Conservation (phyloP, 2,329 filamentous ascomycete genomes). For the Sordariomycetes sp. region DNA sequence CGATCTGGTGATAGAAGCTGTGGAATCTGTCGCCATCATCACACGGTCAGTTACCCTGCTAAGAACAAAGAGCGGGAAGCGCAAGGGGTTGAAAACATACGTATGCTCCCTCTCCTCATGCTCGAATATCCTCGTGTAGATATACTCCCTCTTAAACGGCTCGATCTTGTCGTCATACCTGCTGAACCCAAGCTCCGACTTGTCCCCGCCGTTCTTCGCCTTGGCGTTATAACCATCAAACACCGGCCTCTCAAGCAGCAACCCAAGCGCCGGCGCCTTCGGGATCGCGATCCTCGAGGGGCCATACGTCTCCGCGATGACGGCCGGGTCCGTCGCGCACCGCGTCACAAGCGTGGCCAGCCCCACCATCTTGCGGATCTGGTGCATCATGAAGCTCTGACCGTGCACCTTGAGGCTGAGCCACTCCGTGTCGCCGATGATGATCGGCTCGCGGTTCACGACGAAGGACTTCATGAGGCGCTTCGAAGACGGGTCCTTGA, state of each 20-base stretch:
- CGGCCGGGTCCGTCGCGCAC: conserved; percentile 63
- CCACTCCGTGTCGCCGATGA: conserved; percentile 91
- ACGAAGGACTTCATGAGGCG: conserved; percentile 88
- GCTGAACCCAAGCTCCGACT: conserved; percentile 65
- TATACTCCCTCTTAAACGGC: conserved; percentile 83
- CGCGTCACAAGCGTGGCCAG: conserved; percentile 80
- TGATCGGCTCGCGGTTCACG: conserved; percentile 63
- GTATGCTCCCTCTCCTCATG: conserved; percentile 81
- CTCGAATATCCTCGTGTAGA: conserved; percentile 84
- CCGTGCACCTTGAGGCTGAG: conserved; percentile 91
- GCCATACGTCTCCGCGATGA: conserved; percentile 67
- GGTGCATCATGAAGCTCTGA: conserved; percentile 99
- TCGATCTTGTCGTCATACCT: conserved; percentile 70
- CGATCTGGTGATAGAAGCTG: conserved; percentile 69
- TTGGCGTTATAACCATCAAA: conserved; percentile 83
- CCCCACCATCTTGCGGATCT: conserved; percentile 98
- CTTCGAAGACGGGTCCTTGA: conserved; percentile 72
- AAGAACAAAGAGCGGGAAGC: not conserved
- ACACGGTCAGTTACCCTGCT: not conserved
- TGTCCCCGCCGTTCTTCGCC: conserved; percentile 40
- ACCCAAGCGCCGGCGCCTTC: conserved; percentile 81
- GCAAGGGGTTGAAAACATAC: conserved; percentile 43
- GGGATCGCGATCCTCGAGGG: conserved; percentile 72
- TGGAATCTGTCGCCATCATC: conserved; percentile 46
- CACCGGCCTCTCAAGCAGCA: conserved; percentile 82